These are phyloP conservation scores for Sporothrix humicola DNA, from an alignment of 2,329 filamentous ascomycete genomes.

Conservation along the genomic window DNA sequence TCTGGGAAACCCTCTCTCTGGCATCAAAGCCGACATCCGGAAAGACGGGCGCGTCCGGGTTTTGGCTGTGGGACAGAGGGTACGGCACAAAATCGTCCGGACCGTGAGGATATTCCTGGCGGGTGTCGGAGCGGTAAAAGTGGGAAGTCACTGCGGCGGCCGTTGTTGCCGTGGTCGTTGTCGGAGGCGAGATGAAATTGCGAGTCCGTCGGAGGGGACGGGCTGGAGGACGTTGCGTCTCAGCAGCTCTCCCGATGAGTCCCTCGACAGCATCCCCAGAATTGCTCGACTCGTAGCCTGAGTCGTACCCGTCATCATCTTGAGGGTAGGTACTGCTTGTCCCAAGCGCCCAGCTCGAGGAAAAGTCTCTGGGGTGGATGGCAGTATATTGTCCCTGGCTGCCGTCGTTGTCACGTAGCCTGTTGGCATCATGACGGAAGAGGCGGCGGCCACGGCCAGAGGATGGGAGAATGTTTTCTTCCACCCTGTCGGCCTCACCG, in stretches of 20 bases:
- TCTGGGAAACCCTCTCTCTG: neutral
- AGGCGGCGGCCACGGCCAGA: neutral
- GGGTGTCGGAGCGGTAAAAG: neutral
- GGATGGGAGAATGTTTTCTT: neutral
- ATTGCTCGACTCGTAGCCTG: constrained; percentile 1
- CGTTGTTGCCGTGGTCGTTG: neutral
- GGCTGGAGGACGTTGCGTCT: too few relatives aligned
- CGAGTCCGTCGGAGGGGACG: too few relatives aligned
- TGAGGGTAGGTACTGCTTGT: too few relatives aligned
- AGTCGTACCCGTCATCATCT: neutral
- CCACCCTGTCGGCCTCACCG: too few relatives aligned
- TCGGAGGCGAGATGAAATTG: neutral
- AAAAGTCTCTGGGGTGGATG: neutral
- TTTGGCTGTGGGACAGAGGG: neutral
- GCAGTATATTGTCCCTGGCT: neutral
- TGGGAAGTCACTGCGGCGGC: neutral
- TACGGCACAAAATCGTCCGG: neutral
- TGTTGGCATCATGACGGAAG: neutral
- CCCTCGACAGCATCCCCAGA: neutral
- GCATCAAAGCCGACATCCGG: neutral
- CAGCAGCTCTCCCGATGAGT: too few relatives aligned
- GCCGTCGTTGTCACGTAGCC: neutral
- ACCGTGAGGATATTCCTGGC: too few relatives aligned
- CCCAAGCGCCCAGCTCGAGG: neutral
- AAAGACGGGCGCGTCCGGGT: neutral